These are phyloP conservation scores for Fragilaria crotonensis DNA, from an alignment of 108 stramenopile genomes.

Conservation along the genomic window DNA sequence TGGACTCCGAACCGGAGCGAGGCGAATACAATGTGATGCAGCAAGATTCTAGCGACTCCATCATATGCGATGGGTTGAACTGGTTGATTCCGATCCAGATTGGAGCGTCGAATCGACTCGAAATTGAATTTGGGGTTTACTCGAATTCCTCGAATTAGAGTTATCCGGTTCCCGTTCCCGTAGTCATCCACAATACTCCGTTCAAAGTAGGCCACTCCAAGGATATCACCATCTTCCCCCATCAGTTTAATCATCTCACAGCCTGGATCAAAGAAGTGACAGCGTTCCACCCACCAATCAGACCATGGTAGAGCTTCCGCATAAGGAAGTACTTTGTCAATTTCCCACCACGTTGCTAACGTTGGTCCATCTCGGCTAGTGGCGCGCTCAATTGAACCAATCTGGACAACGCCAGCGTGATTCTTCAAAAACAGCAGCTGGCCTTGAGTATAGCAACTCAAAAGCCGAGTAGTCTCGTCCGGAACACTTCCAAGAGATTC, in stretches of 20 bases:
- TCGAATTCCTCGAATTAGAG: slow-evolving; percentile 6
- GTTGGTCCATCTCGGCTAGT: not conserved
- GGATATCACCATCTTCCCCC: not conserved
- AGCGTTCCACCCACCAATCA: slow-evolving; percentile 5
- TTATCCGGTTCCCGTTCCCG: not conserved
- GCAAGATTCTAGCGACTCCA: not conserved
- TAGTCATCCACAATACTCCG: not conserved
- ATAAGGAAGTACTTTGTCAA: slow-evolving; percentile 2
- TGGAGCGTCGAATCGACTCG: not conserved
- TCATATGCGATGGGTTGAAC: not conserved
- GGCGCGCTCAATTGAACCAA: not conserved
- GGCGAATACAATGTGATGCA: slow-evolving; percentile 1
- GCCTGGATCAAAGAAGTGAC: slow-evolving; percentile 1
- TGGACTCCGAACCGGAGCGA: slow-evolving; percentile 1
- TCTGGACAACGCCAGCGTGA: not conserved
- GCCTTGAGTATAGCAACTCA: not conserved
- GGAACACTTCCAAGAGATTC: not conserved
- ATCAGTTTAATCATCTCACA: slow-evolving; percentile 7
- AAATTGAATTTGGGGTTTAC: not conserved
- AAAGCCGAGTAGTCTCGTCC: not conserved
- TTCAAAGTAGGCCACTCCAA: slow-evolving; percentile 5
- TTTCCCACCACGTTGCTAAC: not conserved
- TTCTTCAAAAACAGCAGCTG: not conserved
- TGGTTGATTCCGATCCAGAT: not conserved
- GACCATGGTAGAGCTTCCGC: not conserved